These are phyloP conservation scores for Phaffomyces thermotolerans DNA, from an alignment of 805 yeast genomes.

Conservation along the genomic window DNA sequence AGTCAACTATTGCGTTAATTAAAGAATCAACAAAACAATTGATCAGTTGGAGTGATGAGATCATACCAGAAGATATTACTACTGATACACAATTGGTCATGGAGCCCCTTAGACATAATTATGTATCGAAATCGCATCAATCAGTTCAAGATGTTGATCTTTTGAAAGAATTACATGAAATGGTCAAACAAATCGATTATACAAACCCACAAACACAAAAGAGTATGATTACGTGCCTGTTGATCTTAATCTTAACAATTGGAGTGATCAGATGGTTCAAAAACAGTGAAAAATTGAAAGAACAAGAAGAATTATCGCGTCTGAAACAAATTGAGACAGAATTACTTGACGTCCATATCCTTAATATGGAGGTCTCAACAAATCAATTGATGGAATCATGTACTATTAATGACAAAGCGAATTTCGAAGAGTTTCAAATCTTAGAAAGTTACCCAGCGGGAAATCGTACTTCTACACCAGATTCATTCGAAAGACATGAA, in stretches of 20 bases:
- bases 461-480: slow-evolving; percentile 2
- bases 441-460: slow-evolving; percentile 1
- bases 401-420: slow-evolving; percentile 5
- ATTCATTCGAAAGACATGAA: slow-evolving; percentile 20
- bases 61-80: background rate
- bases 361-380: background rate
- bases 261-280: background rate
- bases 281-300: background rate
- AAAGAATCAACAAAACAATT: background rate
- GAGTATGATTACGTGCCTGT: background rate
- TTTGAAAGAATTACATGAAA: background rate
- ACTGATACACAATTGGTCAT: background rate
- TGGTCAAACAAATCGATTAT: background rate
- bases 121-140: background rate
- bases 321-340: background rate
- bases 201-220: background rate
- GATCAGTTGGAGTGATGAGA: background rate
- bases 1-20: background rate
- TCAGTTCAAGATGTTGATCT: background rate
- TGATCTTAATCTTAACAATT: background rate
- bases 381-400: slow-evolving; percentile 2
- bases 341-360: background rate
- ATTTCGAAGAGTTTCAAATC: slow-evolving; percentile 6
- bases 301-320: background rate
- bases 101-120: background rate